Conservation (phyloP, 768 basidiomycete genomes). For the Strobilomyces confusus region DNA sequence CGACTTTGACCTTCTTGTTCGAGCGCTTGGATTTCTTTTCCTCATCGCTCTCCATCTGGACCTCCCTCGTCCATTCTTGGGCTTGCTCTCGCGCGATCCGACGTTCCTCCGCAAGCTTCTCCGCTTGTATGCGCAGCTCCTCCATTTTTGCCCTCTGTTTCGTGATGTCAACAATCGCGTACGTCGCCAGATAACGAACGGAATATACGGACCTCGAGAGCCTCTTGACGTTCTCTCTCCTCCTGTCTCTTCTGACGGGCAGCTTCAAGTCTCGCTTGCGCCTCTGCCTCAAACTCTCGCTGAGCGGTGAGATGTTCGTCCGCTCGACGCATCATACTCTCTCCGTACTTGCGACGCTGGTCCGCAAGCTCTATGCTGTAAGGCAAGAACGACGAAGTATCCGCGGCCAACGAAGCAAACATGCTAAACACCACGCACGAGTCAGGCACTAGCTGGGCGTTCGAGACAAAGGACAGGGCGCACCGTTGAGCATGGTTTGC, state of each 20-base stretch:
- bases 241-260: conserved; percentile 77
- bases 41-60: conserved; percentile 68
- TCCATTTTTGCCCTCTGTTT: conserved; percentile 57
- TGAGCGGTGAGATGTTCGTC: conserved; percentile 78
- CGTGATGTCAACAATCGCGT: not conserved
- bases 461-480: conserved; percentile 16
- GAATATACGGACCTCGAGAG: conserved; percentile 52
- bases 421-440: conserved; percentile 43
- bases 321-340: conserved; percentile 75
- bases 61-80: conserved; percentile 69
- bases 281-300: conserved; percentile 65
- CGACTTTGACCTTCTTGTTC: conserved; percentile 50
- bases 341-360: conserved; percentile 86
- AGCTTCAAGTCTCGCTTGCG: conserved; percentile 66
- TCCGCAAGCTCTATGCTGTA: conserved; percentile 87
- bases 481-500: conserved; percentile 86
- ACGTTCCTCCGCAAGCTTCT: conserved; percentile 77
- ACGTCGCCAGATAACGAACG: not conserved
- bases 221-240: conserved; percentile 65
- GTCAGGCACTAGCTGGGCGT: not conserved
- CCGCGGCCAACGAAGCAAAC: conserved; percentile 79
- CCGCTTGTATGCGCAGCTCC: conserved; percentile 63
- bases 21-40: conserved; percentile 61
- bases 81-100: conserved; percentile 74
- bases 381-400: conserved; percentile 63